Evolutionary conservation across 2,329 filamentous ascomycete genomes (phyloP), one percentile per base, ranked within the genome.

Genomic region (Aspergillus piperis): DNA sequence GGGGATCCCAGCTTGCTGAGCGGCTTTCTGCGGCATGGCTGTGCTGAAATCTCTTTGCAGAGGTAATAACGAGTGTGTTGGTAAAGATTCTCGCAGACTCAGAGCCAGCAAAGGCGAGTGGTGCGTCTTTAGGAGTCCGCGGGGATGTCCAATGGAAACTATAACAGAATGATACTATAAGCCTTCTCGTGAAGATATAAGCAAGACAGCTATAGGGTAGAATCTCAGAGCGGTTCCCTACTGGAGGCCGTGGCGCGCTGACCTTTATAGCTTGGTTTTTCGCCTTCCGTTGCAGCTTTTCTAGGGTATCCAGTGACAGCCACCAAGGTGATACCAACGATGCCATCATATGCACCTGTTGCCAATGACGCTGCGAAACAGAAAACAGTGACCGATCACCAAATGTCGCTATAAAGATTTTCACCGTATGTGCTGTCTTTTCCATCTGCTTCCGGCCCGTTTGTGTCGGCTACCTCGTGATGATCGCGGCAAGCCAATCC

Each of bases 11-110:
- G 48, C 38, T 15, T 60, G 63, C 25, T 69, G 67, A 42, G 59
- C 53, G 32, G 52, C 53, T 54, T 68, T 73, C 8, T 66, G 61
- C 8, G 71, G 63, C 71, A 74, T 73, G 17, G 42, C 41, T 23
- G 25, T 44, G 39, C 17, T 19, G 36, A 11, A 10, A 2, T 3
- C n/a, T 8, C 23, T n/a, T 32, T 2, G 41, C 41, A 50, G 42
- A 44, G 27, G 19, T 27, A 27, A 8, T 27, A 10, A 57, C 32
- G 10, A 25, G 5, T 49, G 36, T n/a, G 27, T 41, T 36, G 41
- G 23, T 32, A 17, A 27, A 27, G 25, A 27, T 27, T 27, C 8
- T 27, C 36, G 17, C 11, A 25, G 19, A 19, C 27, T 23, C 47
- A 17, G 7, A 30, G 25, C 30, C n/a, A 50, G 30, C 11, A 39